Percentiles rank a stretch among this genome's conserved stretches.
Conservation (phyloP, 148 eudicot species). For the Diospyros lotus region DNA sequence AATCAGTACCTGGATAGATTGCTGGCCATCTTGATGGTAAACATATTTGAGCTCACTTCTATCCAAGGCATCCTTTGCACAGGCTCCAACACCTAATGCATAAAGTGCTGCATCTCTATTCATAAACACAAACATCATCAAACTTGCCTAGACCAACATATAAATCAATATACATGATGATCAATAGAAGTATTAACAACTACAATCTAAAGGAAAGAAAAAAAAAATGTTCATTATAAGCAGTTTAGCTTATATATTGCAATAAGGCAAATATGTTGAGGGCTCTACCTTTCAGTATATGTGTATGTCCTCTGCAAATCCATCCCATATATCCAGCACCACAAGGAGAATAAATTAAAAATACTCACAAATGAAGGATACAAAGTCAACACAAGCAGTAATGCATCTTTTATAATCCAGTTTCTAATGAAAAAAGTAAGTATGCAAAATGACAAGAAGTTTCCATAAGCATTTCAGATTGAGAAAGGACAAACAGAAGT, state of each 20-base stretch:
- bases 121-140: slow-evolving; percentile 1
- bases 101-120: slow-evolving; percentile 83
- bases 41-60: slow-evolving; percentile 76
- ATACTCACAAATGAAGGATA: not conserved
- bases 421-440: not conserved
- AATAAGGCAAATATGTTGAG: not conserved
- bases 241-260: not conserved
- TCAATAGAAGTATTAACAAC: not conserved
- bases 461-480: not conserved
- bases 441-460: not conserved
- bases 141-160: not conserved
- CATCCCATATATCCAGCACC: slow-evolving; percentile 14
- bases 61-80: slow-evolving; percentile 76
- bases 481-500: not conserved
- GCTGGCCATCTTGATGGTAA: slow-evolving; percentile 82
- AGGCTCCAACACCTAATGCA: slow-evolving; percentile 93
- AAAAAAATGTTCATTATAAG: not conserved
- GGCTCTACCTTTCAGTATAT: slow-evolving; percentile 60
- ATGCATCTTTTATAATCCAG: not conserved
- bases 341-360: slow-evolving; percentile 7
- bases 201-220: not conserved
- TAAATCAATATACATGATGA: not conserved
- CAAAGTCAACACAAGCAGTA: not conserved
- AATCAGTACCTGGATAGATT: slow-evolving; percentile 58
- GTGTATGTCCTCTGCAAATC: slow-evolving; percentile 38